These are phyloP conservation scores for Euclidium syriacum DNA, from an alignment of 345 rosid species.

Conservation along the genomic window DNA sequence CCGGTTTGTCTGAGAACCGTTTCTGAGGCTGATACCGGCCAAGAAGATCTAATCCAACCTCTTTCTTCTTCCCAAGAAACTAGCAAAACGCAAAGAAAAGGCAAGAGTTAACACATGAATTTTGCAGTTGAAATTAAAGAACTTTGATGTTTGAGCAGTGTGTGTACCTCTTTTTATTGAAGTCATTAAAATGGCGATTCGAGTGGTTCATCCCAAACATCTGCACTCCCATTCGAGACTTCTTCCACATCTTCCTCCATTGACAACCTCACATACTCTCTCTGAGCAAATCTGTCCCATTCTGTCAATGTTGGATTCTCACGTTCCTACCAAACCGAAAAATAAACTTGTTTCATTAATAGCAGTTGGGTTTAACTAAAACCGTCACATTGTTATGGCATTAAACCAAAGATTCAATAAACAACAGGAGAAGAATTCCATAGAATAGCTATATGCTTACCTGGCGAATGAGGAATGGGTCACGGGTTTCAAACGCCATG, in stretches of 20 bases:
- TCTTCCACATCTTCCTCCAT: constrained; percentile 83
- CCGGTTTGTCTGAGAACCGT: not conserved
- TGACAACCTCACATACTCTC: constrained; percentile 64
- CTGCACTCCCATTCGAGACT: constrained; percentile 67
- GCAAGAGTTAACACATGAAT: not conserved
- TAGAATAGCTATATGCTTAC: constrained; percentile 27
- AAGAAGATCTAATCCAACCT: not conserved
- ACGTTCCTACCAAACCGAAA: constrained; percentile 40
- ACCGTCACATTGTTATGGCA: not conserved
- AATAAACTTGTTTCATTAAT: not conserved
- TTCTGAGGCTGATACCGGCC: not conserved
- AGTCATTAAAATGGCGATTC: constrained; percentile 52
- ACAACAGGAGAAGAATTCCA: not conserved
- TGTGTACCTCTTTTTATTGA: constrained; percentile 5
- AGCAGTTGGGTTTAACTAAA: not conserved
- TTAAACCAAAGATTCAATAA: not conserved
- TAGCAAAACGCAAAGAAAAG: not conserved
- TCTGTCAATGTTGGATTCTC: constrained; percentile 69
- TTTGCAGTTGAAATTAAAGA: not conserved
- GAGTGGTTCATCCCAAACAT: constrained; percentile 67
- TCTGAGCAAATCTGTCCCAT: constrained; percentile 73
- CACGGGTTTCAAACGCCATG: constrained; percentile 79
- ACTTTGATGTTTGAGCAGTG: not conserved
- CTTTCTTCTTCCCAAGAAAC: not conserved
- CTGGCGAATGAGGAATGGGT: constrained; percentile 76